phyloP scores from a whole-genome alignment of 2,329 filamentous ascomycete species.

The Phoma sp. region DNA sequence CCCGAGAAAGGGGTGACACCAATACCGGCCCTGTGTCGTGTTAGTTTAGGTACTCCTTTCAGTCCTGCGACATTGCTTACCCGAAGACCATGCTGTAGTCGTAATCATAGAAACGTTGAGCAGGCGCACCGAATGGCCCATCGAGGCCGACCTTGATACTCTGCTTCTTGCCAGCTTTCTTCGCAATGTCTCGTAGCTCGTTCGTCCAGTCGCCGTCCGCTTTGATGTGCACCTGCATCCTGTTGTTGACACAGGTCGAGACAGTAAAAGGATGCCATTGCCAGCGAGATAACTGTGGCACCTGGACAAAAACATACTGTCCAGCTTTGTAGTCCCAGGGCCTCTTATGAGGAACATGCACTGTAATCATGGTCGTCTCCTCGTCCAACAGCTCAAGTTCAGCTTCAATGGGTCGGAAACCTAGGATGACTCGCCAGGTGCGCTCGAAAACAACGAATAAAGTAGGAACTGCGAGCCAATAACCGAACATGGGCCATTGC shows the following conservation, averaged over 20 bases:
- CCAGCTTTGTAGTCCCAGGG: conserved; percentile 64
- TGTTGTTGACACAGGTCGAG: conserved; percentile 61
- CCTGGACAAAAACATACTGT: conserved; percentile 65
- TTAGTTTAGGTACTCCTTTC: conserved; percentile 3
- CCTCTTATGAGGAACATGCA: conserved; percentile 57
- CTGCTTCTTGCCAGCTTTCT: conserved; percentile 40
- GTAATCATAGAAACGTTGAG: conserved; percentile 66
- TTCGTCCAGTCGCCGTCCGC: conserved; percentile 65
- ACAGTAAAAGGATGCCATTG: conserved; percentile 69
- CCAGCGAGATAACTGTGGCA: conserved; percentile 61
- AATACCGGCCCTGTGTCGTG: conserved; percentile 56
- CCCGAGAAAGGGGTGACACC: conserved; percentile 66
- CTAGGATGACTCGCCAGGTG: conserved; percentile 53
- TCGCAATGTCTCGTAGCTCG: conserved; percentile 54
- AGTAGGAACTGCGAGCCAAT: conserved; percentile 63
- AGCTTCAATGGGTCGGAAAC: conserved; percentile 59
- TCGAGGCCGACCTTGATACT: conserved; percentile 62
- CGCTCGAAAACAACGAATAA: conserved; percentile 61
- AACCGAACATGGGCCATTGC: conserved; percentile 65
- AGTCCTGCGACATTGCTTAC: conserved; percentile 4
- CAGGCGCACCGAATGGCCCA: conserved; percentile 65
- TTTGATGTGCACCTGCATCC: conserved; percentile 65
- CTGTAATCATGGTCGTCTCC: conserved; percentile 61
- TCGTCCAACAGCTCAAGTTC: conserved; percentile 59
- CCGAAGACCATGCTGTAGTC: conserved; percentile 63